These are phyloP conservation scores for Penicillium sp. DNA, from an alignment of 2,329 filamentous ascomycete genomes.

Conservation along the genomic window DNA sequence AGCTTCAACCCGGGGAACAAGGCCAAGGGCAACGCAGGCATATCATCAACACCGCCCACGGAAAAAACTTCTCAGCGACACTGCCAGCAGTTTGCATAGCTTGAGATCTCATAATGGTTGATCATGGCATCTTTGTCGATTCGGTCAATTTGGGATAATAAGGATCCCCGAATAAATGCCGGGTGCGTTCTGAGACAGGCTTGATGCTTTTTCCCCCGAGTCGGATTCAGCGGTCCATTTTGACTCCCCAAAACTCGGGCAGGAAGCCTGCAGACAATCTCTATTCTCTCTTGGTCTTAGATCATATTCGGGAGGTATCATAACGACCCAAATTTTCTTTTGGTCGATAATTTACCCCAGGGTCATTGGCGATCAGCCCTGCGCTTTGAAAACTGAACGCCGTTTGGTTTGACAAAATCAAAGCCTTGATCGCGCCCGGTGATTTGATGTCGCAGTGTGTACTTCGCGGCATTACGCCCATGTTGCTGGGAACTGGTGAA, in stretches of 20 bases:
- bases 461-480: neutral
- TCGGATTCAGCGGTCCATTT: neutral
- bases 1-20: neutral
- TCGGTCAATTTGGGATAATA: neutral
- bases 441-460: neutral
- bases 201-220: neutral
- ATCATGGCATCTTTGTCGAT: neutral
- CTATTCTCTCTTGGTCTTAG: neutral
- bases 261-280: neutral
- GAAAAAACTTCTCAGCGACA: neutral
- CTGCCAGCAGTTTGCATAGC: neutral
- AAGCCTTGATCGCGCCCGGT: neutral
- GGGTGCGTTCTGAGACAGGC: neutral
- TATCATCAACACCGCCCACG: neutral
- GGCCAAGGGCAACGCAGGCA: neutral
- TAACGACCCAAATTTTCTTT: too few relatives aligned
- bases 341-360: neutral
- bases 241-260: neutral
- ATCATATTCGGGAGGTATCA: neutral
- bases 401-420: too few relatives aligned
- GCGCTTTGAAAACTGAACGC: too few relatives aligned
- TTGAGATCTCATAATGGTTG: neutral
- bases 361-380: neutral
- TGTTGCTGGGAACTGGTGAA: neutral
- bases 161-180: neutral